A percentile compares a stretch with the other conserved stretches of the same genome.
phyloP scores from a whole-genome alignment of 768 basidiomycete genomes.

The Pleurotus tuber-regium region DNA sequence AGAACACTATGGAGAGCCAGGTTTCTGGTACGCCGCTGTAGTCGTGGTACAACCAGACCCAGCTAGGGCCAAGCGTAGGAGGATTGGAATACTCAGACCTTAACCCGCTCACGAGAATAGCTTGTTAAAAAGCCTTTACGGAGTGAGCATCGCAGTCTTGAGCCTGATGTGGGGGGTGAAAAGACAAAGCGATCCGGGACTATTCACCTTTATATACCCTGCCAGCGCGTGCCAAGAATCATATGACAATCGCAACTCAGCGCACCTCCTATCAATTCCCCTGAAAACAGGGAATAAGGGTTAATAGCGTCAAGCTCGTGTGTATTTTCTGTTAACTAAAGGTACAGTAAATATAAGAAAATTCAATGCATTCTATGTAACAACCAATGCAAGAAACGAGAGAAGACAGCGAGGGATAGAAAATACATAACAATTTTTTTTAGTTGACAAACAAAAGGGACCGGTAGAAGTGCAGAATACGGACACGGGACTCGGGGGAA shows the following conservation, averaged over 20 bases:
- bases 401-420: neutral
- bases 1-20: constrained; percentile 26
- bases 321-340: no score
- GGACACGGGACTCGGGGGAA: no score
- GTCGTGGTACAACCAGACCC: constrained; percentile 55
- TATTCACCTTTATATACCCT: no score
- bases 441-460: neutral
- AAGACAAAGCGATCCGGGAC: constrained; percentile 8
- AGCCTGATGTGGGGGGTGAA: constrained; percentile 10
- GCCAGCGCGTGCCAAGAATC: no score
- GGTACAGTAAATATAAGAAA: no score
- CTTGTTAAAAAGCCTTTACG: constrained; percentile 40
- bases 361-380: no score
- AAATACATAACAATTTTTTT: neutral
- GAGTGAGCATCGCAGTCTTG: constrained; percentile 71
- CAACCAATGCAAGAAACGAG: no score
- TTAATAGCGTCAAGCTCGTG: no score
- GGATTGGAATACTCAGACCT: constrained; percentile 77
- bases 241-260: no score
- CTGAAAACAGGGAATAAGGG: no score
- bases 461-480: no score
- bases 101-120: constrained; percentile 67
- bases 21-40: constrained; percentile 72
- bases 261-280: no score
- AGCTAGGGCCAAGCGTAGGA: constrained; percentile 61